A percentile compares a stretch with the other conserved stretches of the same genome.
These are phyloP conservation scores for Colletotrichum tropicale DNA, from an alignment of 2,329 filamentous ascomycete genomes.

Conservation along the genomic window DNA sequence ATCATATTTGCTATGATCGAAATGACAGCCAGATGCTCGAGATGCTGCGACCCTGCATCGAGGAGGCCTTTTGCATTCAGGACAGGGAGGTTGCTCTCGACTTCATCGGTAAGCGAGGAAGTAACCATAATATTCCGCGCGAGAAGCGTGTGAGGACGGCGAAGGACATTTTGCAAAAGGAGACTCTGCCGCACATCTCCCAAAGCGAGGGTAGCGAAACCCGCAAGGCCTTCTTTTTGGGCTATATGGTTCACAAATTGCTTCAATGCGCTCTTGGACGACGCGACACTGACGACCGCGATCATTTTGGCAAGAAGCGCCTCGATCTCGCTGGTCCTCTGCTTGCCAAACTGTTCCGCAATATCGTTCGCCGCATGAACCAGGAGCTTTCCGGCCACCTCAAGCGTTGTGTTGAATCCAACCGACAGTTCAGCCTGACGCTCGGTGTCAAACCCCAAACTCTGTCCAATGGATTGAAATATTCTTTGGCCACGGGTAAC, in stretches of 20 bases:
- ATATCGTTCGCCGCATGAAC: slow-evolving; percentile 88
- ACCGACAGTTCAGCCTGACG: slow-evolving; percentile 87
- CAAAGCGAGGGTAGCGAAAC: slow-evolving; percentile 95
- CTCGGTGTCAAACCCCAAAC: slow-evolving; percentile 91
- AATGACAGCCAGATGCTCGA: slow-evolving; percentile 97
- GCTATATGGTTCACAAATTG: slow-evolving; percentile 98
- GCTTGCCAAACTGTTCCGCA: slow-evolving; percentile 94
- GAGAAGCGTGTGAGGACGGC: slow-evolving; percentile 93
- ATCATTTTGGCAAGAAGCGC: slow-evolving; percentile 99
- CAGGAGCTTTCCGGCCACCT: slow-evolving; percentile 91
- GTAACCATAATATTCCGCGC: slow-evolving; percentile 62
- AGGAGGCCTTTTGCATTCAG: slow-evolving; percentile 95
- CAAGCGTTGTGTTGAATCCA: slow-evolving; percentile 88
- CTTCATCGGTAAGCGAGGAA: slow-evolving; percentile 92
- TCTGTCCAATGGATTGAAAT: slow-evolving; percentile 92
- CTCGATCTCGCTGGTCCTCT: slow-evolving; percentile 93
- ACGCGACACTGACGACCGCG: slow-evolving; percentile 93
- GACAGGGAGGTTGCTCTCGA: slow-evolving; percentile 93
- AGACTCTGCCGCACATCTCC: slow-evolving; percentile 94
- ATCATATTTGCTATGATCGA: slow-evolving; percentile 95
- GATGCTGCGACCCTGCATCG: slow-evolving; percentile 95
- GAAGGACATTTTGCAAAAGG: slow-evolving; percentile 94
- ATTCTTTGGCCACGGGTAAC: slow-evolving; percentile 96
- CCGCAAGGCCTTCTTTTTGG: slow-evolving; percentile 95
- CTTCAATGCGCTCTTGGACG: slow-evolving; percentile 92